Evolutionary conservation across 495 filamentous ascomycete species (phyloP).

Genomic region (Astrothelium macrocarpum): DNA sequence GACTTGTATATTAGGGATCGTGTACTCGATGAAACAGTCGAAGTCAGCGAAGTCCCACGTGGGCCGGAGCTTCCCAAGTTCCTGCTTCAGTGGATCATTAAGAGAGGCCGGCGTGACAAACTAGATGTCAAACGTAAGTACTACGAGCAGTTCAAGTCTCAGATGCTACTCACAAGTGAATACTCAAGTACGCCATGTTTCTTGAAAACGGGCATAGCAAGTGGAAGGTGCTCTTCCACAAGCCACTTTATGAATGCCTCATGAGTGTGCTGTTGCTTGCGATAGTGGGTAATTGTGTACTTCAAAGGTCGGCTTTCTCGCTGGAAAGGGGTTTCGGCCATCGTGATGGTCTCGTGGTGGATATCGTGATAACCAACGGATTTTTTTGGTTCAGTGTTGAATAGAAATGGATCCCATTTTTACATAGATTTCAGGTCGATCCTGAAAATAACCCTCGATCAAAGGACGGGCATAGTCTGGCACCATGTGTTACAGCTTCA

Average conservation of each 20-base stretch:
- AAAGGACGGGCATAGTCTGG: too few relatives aligned
- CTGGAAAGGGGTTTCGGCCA: not conserved
- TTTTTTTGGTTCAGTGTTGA: not conserved
- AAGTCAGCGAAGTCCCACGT: constrained; percentile 29
- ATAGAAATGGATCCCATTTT: not conserved
- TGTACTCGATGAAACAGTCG: constrained; percentile 32
- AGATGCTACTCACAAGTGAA: constrained; percentile 22
- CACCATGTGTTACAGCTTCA: too few relatives aligned
- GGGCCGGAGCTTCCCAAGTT: constrained; percentile 14
- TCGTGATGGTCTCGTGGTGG: not conserved
- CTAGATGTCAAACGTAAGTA: constrained; percentile 13
- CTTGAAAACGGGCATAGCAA: constrained; percentile 29
- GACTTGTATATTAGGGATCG: constrained; percentile 13
- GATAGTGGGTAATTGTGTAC: constrained; percentile 28
- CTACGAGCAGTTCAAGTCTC: not conserved
- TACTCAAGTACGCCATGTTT: constrained; percentile 24
- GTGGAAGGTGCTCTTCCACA: constrained; percentile 26
- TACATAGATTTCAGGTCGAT: too few relatives aligned
- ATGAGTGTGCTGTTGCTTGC: constrained; percentile 24
- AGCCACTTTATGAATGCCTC: constrained; percentile 32
- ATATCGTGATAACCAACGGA: not conserved
- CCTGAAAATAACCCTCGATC: too few relatives aligned
- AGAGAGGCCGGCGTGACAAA: constrained; percentile 27
- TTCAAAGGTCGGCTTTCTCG: constrained; percentile 19
- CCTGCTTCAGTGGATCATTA: constrained; percentile 20